Evolutionary conservation across 805 yeast species (phyloP).

Genomic region (Candida vartiovaarae): DNA sequence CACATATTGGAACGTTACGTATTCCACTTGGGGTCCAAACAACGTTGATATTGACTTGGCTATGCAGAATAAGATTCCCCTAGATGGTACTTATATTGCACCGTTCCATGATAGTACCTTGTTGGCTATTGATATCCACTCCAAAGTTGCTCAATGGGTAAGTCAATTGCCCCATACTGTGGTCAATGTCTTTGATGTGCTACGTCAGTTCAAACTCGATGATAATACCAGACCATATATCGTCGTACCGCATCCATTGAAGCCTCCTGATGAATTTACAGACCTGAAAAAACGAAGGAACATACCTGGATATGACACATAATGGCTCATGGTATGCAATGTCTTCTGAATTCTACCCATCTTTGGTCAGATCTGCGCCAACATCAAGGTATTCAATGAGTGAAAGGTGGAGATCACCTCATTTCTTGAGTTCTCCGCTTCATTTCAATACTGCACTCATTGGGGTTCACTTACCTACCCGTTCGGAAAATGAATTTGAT

Average conservation of each 20-base stretch:
- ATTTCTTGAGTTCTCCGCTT: constrained; percentile 30
- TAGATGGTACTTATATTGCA: constrained; percentile 71
- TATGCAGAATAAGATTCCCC: constrained; percentile 44
- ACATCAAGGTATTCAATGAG: constrained; percentile 47
- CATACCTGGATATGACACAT: constrained; percentile 59
- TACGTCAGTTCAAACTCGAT: constrained; percentile 16
- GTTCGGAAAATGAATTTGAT: constrained; percentile 3
- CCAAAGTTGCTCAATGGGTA: constrained; percentile 77
- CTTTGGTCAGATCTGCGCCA: constrained; percentile 76
- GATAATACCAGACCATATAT: constrained; percentile 30
- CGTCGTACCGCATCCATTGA: constrained; percentile 63
- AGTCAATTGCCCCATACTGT: constrained; percentile 64
- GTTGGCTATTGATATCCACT: constrained; percentile 61
- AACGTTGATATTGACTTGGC: constrained; percentile 55
- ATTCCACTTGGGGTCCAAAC: constrained; percentile 89
- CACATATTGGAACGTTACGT: constrained; percentile 78
- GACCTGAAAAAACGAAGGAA: constrained; percentile 33
- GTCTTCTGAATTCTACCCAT: constrained; percentile 71
- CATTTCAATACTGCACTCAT: constrained; percentile 35
- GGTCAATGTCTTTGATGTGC: constrained; percentile 75
- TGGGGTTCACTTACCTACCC: constrained; percentile 40
- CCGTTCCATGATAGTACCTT: constrained; percentile 80
- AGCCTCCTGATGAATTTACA: constrained; percentile 21
- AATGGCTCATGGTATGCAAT: constrained; percentile 80
- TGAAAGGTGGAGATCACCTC: constrained; percentile 36